phyloP scores from a whole-genome alignment of 2,329 filamentous ascomycete genomes.

The Phaeosphaeriaceae sp. region DNA sequence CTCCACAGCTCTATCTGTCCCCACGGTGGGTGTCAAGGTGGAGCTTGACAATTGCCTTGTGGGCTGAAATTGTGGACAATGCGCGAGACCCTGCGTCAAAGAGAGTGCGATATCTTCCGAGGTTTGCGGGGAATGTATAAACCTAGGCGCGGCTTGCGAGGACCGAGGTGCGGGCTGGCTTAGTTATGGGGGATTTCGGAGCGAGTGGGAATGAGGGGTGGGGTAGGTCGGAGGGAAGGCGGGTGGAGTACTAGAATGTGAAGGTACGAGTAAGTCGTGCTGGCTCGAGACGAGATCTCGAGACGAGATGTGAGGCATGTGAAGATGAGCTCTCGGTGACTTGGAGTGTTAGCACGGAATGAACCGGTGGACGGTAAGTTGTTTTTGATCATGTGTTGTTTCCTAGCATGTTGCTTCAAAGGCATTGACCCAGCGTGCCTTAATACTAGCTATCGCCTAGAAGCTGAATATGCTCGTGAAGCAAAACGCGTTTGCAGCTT shows the following conservation, averaged over 20 bases:
- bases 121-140: background rate
- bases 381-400: no score
- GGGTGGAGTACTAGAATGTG: background rate
- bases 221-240: background rate
- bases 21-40: background rate
- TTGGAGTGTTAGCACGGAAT: background rate
- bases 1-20: background rate
- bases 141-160: background rate
- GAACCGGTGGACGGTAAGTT: no score
- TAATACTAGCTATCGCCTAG: no score
- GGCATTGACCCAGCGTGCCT: no score
- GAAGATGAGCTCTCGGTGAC: no score
- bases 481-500: no score
- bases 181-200: background rate
- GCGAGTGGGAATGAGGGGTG: background rate
- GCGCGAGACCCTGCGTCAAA: background rate
- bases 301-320: background rate
- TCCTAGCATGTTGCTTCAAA: no score
- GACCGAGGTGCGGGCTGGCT: slow-evolving; percentile 5
- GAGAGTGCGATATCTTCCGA: slow-evolving; percentile 1
- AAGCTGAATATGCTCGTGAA: no score
- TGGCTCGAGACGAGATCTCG: background rate
- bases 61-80: background rate
- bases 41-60: background rate
- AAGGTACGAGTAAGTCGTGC: background rate